Evolutionary conservation across 305 asterid genomes (phyloP), one percentile per base, ranked within the genome.

Genomic region (Solanum aculeatissimum): DNA sequence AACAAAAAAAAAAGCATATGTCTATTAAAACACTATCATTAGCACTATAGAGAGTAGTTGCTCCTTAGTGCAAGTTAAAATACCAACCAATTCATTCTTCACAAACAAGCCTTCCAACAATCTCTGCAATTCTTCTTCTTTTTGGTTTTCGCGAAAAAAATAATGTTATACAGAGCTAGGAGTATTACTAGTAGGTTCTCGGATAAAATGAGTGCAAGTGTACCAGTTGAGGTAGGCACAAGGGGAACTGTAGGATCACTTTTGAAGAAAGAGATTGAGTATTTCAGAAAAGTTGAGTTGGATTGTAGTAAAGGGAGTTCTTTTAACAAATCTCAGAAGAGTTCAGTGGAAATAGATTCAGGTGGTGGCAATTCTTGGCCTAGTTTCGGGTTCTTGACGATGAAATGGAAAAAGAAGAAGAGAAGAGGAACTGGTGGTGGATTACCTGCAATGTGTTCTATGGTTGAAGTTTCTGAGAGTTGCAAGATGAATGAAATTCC

Each of bases 171-270:
- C 79, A 74, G 84, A 42, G 84, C 65, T 2, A 54, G 60, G 27
- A 47, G 78, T 63, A 82, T 69, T 27, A 27, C 83, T 15, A 74
- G 81, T 14, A 77, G 60, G 55, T 35, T 72, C 35, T 83, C 83
- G 23, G 86, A 87, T 38, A 82, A 74, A 72, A 91, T 92, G 97
- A 86, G 85, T 19, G 84, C 89, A 65, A 83, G 74, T 63, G 86
- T 88, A 47, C 97, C 97, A 0, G 70, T 93, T 82, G 98, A 92
- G 82, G 91, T 94, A 7, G 98, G 97, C 29, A 90, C 97, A 5
- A 91, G 96, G 27, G 98, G 98, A 69, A 94, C 98, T 14, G 89
- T 95, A 66, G 98, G 95, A 86, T 94, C 95, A 27, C 98, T 95
- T 25, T 92, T 94, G 49, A 89, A 89, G 92, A 89, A 87, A 89